Percentiles rank a stretch among this genome's conserved stretches.
Conservation (phyloP, 176 grass and related monocot species). For the Tillandsia leiboldiana region DNA sequence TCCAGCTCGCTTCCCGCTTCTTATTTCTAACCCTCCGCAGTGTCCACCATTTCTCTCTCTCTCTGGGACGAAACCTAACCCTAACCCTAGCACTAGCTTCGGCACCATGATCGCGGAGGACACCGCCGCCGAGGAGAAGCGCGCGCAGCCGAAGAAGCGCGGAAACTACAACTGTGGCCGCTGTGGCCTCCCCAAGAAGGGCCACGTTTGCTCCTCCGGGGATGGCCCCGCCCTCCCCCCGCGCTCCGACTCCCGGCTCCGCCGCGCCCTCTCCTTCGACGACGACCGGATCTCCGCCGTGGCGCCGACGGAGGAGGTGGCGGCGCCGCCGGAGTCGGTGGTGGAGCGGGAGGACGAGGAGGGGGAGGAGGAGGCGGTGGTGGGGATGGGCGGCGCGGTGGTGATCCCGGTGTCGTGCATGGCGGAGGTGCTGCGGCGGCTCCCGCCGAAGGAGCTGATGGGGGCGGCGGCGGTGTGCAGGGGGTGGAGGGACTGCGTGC, state of each 20-base stretch:
- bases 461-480: constrained; percentile 43
- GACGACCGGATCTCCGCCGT: constrained; percentile 17
- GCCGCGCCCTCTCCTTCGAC: constrained; percentile 66
- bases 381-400: constrained; percentile 16
- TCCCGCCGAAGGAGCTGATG: constrained; percentile 37
- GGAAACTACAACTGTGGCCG: constrained; percentile 92
- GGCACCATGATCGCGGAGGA: constrained; percentile 16
- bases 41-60: background rate
- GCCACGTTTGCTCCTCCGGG: constrained; percentile 49
- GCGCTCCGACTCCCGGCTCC: constrained; percentile 15
- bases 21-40: constrained; percentile 22
- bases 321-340: background rate
- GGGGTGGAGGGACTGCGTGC: constrained; percentile 56
- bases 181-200: constrained; percentile 81
- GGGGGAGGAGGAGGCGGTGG: constrained; percentile 25
- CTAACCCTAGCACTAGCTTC: constrained; percentile 24
- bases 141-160: constrained; percentile 36
- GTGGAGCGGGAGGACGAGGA: background rate
- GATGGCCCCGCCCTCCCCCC: background rate
- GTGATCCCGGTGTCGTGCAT: constrained; percentile 24
- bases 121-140: background rate
- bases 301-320: constrained; percentile 21
- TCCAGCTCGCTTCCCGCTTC: constrained; percentile 18
- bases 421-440: constrained; percentile 46
- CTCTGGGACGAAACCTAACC: background rate